Base-by-base conservation (phyloP, 441 rosid genomes). In the Melastoma candidum region DNA sequence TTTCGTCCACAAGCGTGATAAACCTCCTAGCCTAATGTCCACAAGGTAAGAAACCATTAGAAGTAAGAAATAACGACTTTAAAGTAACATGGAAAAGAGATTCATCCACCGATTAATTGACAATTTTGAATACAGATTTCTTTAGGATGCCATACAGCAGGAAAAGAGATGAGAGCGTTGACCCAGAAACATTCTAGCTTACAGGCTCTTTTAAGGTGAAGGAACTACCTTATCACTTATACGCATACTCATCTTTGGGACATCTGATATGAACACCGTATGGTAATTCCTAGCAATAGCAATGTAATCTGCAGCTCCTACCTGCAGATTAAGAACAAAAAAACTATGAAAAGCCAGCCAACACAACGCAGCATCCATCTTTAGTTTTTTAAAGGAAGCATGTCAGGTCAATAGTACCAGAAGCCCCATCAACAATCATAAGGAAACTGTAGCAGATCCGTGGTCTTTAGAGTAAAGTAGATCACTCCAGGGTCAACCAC, bases 241-340 rank as follows among this genome's bases (percentile, higher is more conserved):
- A 63, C 49, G 74, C 97, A 90, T 87, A 58, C 90, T 87, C 96
- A 87, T 84, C 49, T 57, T 71, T 45, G 96, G 97, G 68, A 90
- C 83, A 51, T 73, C 76, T 45, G 95, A 78, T 71, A 87, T 81
- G 67, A 90, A 84, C 52, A 84, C 75, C 43, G 92, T 87, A 69
- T 90, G 95, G 61, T 84, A 83, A 68, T 71, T 76, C 66, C 81
- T 68, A 3, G 95, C 90, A 26, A 87, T 76, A 44, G 97, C 97
- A 32, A 90, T 90, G 61, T 90, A 90, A 75, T 90, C 97, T 47
- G 96, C 97, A 61, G 97, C 96, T 60, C 97, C 96, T 49, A 82
- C 73, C 94, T 84, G 56, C 8, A 32, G 41, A 14, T 22, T 17
- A 22, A 32, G 13, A 61, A 14, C 44, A 77, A 49, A 57, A 39